Conservation (phyloP, 1,139 yeast genomes). For the Hyphopichia burtonii region DNA sequence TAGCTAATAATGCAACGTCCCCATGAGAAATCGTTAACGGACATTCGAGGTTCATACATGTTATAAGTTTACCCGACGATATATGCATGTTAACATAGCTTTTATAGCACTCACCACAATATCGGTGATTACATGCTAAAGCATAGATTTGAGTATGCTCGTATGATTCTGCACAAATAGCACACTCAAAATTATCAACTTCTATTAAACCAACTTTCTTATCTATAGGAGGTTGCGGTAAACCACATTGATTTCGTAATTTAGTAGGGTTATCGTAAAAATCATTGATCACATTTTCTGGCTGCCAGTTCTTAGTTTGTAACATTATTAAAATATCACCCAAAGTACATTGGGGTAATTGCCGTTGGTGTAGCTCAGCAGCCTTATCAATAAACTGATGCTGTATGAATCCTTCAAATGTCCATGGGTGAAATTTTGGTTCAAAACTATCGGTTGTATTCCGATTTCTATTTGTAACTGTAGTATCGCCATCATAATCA, state of each 20-base stretch:
- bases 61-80: constrained; percentile 54
- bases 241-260: constrained; percentile 50
- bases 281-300: constrained; percentile 65
- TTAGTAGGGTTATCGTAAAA: constrained; percentile 55
- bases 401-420: constrained; percentile 23
- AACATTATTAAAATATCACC: constrained; percentile 53
- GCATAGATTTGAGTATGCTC: constrained; percentile 43
- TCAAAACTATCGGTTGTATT: background rate
- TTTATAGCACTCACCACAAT: constrained; percentile 66
- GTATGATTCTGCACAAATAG: constrained; percentile 67
- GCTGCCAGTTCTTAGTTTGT: constrained; percentile 69
- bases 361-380: constrained; percentile 18
- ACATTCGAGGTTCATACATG: constrained; percentile 59
- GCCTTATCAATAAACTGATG: constrained; percentile 17
- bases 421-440: constrained; percentile 24
- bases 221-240: constrained; percentile 19
- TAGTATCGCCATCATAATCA: constrained; percentile 1
- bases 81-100: constrained; percentile 55
- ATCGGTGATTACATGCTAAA: constrained; percentile 67
- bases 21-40: constrained; percentile 32
- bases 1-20: constrained; percentile 18
- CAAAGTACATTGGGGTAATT: constrained; percentile 30
- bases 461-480: background rate
- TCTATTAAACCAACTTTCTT: constrained; percentile 5
- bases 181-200: constrained; percentile 45